Evolutionary conservation across 805 yeast genomes (phyloP).

Genomic region (Priceomyces fermenticarens): DNA sequence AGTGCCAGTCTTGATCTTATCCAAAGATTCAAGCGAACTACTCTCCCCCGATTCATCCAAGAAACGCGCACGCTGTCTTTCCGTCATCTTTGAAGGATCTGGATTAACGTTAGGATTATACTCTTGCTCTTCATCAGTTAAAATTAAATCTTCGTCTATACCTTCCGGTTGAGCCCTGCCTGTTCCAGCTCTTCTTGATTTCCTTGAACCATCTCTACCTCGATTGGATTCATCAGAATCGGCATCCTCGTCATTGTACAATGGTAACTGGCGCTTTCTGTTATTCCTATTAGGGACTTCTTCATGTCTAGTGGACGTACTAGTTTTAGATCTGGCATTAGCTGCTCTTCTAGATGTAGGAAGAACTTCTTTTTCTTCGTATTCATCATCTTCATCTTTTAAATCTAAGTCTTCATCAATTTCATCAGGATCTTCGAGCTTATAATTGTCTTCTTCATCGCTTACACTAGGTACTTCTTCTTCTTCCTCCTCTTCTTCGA

Average conservation of each 20-base stretch:
- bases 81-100: constrained; percentile 51
- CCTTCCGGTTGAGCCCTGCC: constrained; percentile 24
- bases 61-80: constrained; percentile 50
- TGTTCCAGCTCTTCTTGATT: constrained; percentile 10
- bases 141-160: constrained; percentile 31
- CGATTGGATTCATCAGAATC: constrained; percentile 7
- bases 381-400: constrained; percentile 22
- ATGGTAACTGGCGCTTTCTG: constrained; percentile 35
- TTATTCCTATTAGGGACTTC: constrained; percentile 12
- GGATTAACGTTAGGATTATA: constrained; percentile 39
- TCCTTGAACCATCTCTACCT: constrained; percentile 4
- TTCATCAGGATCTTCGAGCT: constrained; percentile 34
- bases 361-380: constrained; percentile 10
- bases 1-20: constrained; percentile 19
- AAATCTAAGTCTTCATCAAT: constrained; percentile 36
- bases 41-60: constrained; percentile 14
- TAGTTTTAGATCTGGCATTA: not conserved
- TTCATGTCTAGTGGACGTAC: not conserved
- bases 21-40: constrained; percentile 25
- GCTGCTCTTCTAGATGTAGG: constrained; percentile 6
- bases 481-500: constrained; percentile 22
- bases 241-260: constrained; percentile 33
- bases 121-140: constrained; percentile 43
- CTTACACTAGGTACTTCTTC: constrained; percentile 19
- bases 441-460: constrained; percentile 29